Percentiles rank a stretch among this genome's conserved stretches.
phyloP scores from a whole-genome alignment of 2,329 filamentous ascomycete species.

The Tolypocladium cylindrosporum region DNA sequence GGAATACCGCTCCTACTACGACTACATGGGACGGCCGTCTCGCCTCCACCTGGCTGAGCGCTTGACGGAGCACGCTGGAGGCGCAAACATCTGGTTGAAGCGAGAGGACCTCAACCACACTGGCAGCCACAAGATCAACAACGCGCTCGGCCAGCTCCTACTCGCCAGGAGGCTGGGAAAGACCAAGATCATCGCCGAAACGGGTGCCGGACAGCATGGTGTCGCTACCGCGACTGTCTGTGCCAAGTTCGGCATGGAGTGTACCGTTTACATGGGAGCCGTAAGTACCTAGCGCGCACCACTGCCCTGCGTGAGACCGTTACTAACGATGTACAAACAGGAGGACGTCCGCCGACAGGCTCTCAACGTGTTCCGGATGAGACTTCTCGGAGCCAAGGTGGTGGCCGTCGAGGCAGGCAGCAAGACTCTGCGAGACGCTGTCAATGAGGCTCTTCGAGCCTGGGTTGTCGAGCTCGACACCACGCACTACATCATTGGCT shows the following conservation, averaged over 20 bases:
- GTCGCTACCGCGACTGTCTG: slow-evolving; percentile 96
- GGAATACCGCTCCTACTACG: slow-evolving; percentile 91
- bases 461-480: slow-evolving; percentile 92
- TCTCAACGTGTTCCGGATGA: slow-evolving; percentile 97
- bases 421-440: slow-evolving; percentile 72
- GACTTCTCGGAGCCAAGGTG: slow-evolving; percentile 85
- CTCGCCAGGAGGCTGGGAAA: slow-evolving; percentile 81
- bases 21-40: slow-evolving; percentile 92
- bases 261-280: slow-evolving; percentile 96
- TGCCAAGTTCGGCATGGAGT: slow-evolving; percentile 97
- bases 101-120: slow-evolving; percentile 97
- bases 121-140: slow-evolving; percentile 99
- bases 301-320: not conserved
- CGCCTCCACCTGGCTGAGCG: slow-evolving; percentile 83
- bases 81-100: slow-evolving; percentile 96
- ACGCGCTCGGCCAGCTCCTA: slow-evolving; percentile 86
- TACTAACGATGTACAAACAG: slow-evolving; percentile 17
- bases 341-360: slow-evolving; percentile 95
- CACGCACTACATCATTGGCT: slow-evolving; percentile 97
- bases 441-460: slow-evolving; percentile 88
- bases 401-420: slow-evolving; percentile 88
- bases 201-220: slow-evolving; percentile 93
- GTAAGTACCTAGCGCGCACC: slow-evolving; percentile 21
- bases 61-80: slow-evolving; percentile 78
- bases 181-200: slow-evolving; percentile 96